A percentile compares a stretch with the other conserved stretches of the same genome.
These are phyloP conservation scores for Lentinula guzmanii DNA, from an alignment of 768 basidiomycete genomes.

Conservation along the genomic window DNA sequence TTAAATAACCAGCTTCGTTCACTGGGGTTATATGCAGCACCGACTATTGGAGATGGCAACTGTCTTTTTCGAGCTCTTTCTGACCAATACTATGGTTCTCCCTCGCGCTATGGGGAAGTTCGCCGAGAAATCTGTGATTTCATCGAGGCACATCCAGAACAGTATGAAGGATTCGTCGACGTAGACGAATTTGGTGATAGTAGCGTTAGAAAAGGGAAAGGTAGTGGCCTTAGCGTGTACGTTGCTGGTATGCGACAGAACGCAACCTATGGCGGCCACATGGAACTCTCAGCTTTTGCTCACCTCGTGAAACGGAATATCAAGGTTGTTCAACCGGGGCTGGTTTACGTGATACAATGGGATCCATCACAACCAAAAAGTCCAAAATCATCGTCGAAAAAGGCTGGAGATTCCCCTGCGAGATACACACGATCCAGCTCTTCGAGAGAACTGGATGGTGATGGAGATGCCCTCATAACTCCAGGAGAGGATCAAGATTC, in stretches of 20 bases:
- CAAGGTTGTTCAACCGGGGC: conserved; percentile 89
- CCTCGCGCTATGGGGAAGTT: conserved; percentile 60
- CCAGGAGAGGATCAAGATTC: conserved; percentile 17
- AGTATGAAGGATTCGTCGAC: conserved; percentile 87
- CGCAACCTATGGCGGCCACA: conserved; percentile 88
- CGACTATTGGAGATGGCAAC: conserved; percentile 86
- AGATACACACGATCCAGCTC: conserved; percentile 9
- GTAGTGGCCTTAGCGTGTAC: background rate
- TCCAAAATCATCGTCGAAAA: conserved; percentile 13
- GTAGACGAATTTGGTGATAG: conserved; percentile 20
- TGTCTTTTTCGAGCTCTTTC: conserved; percentile 89
- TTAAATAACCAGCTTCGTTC: conserved; percentile 70
- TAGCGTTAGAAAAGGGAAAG: conserved; percentile 6
- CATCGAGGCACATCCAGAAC: conserved; percentile 60
- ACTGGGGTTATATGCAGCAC: conserved; percentile 81
- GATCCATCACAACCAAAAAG: conserved; percentile 16
- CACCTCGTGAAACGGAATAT: conserved; percentile 73
- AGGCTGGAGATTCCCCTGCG: conserved; percentile 15
- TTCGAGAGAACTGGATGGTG: conserved; percentile 20
- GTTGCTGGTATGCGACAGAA: conserved; percentile 8
- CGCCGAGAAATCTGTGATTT: conserved; percentile 78
- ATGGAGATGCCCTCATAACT: conserved; percentile 12
- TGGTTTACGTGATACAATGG: conserved; percentile 90
- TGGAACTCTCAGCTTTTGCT: conserved; percentile 90
- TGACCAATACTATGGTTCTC: conserved; percentile 80